phyloP scores from a whole-genome alignment of 306 rosid species.

The Lithocarpus polystachyus region DNA sequence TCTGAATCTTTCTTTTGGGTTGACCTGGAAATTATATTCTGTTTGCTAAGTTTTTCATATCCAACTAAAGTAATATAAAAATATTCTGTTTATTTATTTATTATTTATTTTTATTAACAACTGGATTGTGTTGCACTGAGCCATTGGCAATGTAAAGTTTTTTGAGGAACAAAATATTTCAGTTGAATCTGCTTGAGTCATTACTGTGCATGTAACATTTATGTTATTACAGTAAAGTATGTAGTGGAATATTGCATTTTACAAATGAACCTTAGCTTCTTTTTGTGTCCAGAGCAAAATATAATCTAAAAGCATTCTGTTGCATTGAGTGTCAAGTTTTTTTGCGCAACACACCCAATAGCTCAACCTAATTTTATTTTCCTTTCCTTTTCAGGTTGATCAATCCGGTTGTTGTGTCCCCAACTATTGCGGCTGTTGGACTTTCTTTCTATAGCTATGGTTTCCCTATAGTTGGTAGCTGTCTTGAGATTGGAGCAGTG shows the following conservation, averaged over 20 bases:
- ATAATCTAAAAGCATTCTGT: not conserved
- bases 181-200: not conserved
- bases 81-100: too few species aligned
- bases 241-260: not conserved
- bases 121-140: too few species aligned
- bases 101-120: too few species aligned
- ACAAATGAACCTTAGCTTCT: not conserved
- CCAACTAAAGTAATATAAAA: too few species aligned
- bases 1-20: too few species aligned
- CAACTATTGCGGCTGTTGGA: slow-evolving; percentile 99
- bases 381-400: slow-evolving; percentile 63
- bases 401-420: slow-evolving; percentile 96
- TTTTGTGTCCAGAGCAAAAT: not conserved
- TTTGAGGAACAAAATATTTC: not conserved
- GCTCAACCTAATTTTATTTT: slow-evolving; percentile 13
- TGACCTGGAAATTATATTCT: too few species aligned
- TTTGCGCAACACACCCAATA: not conserved
- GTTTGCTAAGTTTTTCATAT: too few species aligned
- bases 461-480: slow-evolving; percentile 83
- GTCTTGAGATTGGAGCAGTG: slow-evolving; percentile 92
- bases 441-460: slow-evolving; percentile 96
- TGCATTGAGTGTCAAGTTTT: not conserved
- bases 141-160: not conserved
- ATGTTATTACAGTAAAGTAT: not conserved
- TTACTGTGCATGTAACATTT: not conserved